Base-by-base conservation (phyloP, 495 filamentous ascomycete genomes). In the Usnea hakonensis region DNA sequence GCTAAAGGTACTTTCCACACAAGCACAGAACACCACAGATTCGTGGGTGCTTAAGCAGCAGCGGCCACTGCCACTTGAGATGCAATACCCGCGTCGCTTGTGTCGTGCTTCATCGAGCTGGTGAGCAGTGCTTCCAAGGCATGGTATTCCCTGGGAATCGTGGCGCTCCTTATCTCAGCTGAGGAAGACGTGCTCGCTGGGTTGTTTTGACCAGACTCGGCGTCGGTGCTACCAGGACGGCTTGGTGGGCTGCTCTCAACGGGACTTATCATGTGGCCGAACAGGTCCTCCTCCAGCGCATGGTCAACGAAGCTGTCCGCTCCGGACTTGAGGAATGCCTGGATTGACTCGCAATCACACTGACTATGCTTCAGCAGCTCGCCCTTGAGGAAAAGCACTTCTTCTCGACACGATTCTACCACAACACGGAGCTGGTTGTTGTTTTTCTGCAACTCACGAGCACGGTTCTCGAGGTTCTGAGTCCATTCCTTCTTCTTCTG, bases 401-500 rank as follows among this genome's bases (percentile, higher is more conserved):
- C 79, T 4, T 72, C 68, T 10, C 72, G 68, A 17, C 83, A 68
- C 11, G 61, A 72, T 19, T 73, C 70, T 28, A 76, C 73, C 43
- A 69, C 65, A 26, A 59, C 35, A 28, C 58, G 57, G 17, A 74
- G 64, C 16, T 36, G 30, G 14, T 57, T 59, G 23, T 73, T 69
- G 40, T 68, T 63, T 35, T 65, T 66, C 30, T 70, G 66, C 37
- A 78, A 71, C 30, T 76, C 71, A 16, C 76, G 75, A 46, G 69
- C 73, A 3, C 66, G 69, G 5, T 53, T 65, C 64, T 89, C 84
- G 5, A 90, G 75, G 32, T 82, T 78, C 44, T 81, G 75, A 9
- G 85, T 85, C 71, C 84, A 86, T 65, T 86, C 82, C 70, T 93
- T 95, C 74, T 94, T 93, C 79, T 92, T 93, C 70, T 87, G 84